Evolutionary conservation across 2,329 filamentous ascomycete species (phyloP).

Genomic region (Colletotrichum tropicicola): DNA sequence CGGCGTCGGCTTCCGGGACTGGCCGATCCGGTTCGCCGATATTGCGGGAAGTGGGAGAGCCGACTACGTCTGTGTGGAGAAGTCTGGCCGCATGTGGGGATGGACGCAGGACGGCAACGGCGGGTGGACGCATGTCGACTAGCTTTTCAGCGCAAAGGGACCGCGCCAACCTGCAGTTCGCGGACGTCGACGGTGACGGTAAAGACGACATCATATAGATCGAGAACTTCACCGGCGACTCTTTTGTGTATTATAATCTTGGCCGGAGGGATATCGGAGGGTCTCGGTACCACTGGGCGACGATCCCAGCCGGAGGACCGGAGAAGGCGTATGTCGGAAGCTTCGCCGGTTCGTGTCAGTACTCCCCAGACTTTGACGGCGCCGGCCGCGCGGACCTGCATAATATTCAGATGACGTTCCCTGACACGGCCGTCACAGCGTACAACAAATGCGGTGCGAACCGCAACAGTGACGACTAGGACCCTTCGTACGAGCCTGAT

Average conservation of each 20-base stretch:
- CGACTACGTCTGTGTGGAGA: slow-evolving; percentile 45
- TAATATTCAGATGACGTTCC: slow-evolving; percentile 17
- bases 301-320: background rate
- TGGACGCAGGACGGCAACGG: slow-evolving; percentile 34
- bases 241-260: slow-evolving; percentile 41
- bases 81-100: slow-evolving; percentile 35
- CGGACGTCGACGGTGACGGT: slow-evolving; percentile 49
- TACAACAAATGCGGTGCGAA: background rate
- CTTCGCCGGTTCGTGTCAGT: slow-evolving; percentile 29
- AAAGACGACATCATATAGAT: slow-evolving; percentile 44
- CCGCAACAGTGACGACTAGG: background rate
- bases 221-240: slow-evolving; percentile 45
- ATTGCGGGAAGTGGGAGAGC: slow-evolving; percentile 38
- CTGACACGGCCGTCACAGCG: slow-evolving; percentile 28
- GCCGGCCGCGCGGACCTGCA: slow-evolving; percentile 36
- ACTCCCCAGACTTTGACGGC: slow-evolving; percentile 38
- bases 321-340: background rate
- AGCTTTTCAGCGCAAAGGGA: slow-evolving; percentile 43
- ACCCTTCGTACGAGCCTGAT: background rate
- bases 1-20: slow-evolving; percentile 37
- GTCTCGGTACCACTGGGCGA: slow-evolving; percentile 31
- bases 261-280: slow-evolving; percentile 30
- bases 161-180: slow-evolving; percentile 46
- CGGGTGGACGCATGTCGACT: slow-evolving; percentile 32
- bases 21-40: slow-evolving; percentile 42